Conservation (phyloP, 768 basidiomycete species). For the Boletellus ananiceps region DNA sequence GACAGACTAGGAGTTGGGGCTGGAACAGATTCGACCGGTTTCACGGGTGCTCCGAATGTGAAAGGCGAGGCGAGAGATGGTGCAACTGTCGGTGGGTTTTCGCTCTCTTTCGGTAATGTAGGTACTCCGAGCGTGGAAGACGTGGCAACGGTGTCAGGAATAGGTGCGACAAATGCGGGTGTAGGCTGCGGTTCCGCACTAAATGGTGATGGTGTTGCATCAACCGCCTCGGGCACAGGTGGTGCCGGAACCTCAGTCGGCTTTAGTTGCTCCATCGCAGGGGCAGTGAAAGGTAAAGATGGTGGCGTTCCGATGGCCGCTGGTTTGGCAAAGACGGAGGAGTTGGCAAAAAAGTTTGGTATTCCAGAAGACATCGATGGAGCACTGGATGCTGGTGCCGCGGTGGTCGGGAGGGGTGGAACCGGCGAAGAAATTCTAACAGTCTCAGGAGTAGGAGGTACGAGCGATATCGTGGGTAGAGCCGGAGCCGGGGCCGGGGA, state of each 20-base stretch:
- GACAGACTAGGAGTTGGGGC: conserved; percentile 4
- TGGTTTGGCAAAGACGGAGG: conserved; percentile 43
- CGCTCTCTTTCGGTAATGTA: conserved; percentile 16
- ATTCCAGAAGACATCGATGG: conserved; percentile 28
- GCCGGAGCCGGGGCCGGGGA: conserved; percentile 10
- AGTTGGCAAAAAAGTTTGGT: conserved; percentile 63
- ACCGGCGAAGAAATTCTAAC: conserved; percentile 14
- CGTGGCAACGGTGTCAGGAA: background rate
- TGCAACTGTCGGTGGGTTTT: conserved; percentile 8
- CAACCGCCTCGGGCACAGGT: conserved; percentile 6
- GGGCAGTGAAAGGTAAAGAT: conserved; percentile 20
- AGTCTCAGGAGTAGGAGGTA: conserved; percentile 26
- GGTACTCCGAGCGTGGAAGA: conserved; percentile 8
- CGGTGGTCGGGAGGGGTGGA: conserved; percentile 1
- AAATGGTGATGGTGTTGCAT: conserved; percentile 10
- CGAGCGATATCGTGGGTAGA: conserved; percentile 21
- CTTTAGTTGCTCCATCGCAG: conserved; percentile 13
- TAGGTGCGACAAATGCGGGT: conserved; percentile 4
- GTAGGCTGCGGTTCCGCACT: conserved; percentile 5
- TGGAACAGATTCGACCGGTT: conserved; percentile 18
- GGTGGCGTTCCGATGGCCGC: conserved; percentile 4
- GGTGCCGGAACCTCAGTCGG: background rate
- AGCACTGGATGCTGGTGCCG: conserved; percentile 3
- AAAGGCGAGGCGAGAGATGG: conserved; percentile 21
- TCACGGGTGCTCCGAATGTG: conserved; percentile 25